phyloP scores from a whole-genome alignment of 2,329 filamentous ascomycete genomes.

The Colletotrichum endophyticum region DNA sequence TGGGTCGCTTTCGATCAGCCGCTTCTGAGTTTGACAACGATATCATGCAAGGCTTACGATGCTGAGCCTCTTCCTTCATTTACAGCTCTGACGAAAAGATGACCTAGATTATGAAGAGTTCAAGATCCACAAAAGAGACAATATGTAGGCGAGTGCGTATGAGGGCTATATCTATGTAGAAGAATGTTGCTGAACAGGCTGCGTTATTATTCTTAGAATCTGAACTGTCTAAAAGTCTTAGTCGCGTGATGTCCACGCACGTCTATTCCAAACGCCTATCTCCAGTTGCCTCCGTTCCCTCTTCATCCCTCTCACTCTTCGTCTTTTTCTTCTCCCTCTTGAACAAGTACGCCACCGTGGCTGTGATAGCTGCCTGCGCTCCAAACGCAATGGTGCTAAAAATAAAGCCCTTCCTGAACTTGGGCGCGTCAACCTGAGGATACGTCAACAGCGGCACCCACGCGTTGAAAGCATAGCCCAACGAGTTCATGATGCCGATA shows the following conservation, averaged over 20 bases:
- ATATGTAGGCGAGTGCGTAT: too few relatives aligned
- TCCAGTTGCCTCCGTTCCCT: background rate
- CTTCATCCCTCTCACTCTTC: background rate
- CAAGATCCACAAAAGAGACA: too few relatives aligned
- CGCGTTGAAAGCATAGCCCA: conserved; percentile 52
- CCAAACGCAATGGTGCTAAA: conserved; percentile 28
- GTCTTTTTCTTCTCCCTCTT: conserved; percentile 2
- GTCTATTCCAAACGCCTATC: background rate
- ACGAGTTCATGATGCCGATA: conserved; percentile 15
- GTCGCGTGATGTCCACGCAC: background rate
- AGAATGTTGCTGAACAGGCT: background rate
- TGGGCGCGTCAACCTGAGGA: conserved; percentile 46
- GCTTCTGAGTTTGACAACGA: too few relatives aligned
- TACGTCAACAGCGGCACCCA: conserved; percentile 62
- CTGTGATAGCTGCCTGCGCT: conserved; percentile 1
- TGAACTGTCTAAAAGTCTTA: background rate
- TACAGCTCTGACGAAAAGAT: too few relatives aligned
- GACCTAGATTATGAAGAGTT: too few relatives aligned
- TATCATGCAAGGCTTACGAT: too few relatives aligned
- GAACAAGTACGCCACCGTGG: background rate
- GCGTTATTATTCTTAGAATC: background rate
- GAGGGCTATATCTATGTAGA: too few relatives aligned
- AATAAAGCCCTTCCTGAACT: conserved; percentile 46
- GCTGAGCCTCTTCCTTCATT: too few relatives aligned
- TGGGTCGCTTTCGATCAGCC: too few relatives aligned